Conservation (phyloP, 495 filamentous ascomycete genomes). For the Arthonia radiata region DNA sequence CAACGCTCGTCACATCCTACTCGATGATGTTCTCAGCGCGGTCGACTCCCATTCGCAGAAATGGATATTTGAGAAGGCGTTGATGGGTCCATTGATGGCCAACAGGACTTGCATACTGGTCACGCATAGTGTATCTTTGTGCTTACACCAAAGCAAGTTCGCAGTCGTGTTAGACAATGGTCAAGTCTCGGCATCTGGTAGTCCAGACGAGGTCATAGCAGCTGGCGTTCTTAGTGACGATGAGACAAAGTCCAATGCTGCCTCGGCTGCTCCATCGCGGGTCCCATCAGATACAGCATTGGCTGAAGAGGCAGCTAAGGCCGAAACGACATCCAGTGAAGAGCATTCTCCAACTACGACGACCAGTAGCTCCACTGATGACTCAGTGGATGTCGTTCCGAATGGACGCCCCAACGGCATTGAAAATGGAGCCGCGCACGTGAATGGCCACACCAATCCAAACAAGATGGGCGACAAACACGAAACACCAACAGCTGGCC, state of each 20-base stretch:
- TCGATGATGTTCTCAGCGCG: constrained; percentile 91
- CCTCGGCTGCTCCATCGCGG: constrained; percentile 36
- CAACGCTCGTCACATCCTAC: constrained; percentile 63
- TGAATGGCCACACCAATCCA: constrained; percentile 13
- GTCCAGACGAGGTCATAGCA: constrained; percentile 47
- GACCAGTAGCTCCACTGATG: constrained; percentile 23
- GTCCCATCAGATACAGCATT: constrained; percentile 25
- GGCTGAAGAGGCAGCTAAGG: constrained; percentile 1
- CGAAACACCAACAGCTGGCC: constrained; percentile 12
- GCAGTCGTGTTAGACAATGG: constrained; percentile 80
- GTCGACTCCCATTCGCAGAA: constrained; percentile 98
- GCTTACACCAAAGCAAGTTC: constrained; percentile 49
- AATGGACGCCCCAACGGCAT: constrained; percentile 13
- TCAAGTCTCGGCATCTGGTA: constrained; percentile 48
- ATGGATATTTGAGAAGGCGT: constrained; percentile 88
- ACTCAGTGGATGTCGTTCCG: constrained; percentile 18
- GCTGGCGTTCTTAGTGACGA: constrained; percentile 77
- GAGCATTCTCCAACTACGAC: constrained; percentile 11
- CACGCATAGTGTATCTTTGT: constrained; percentile 81
- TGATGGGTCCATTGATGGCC: constrained; percentile 75
- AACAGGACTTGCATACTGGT: constrained; percentile 82
- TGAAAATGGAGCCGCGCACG: constrained; percentile 15
- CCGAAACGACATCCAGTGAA: constrained; percentile 8
- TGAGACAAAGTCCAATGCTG: constrained; percentile 41
- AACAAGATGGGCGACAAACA: constrained; percentile 13